Evolutionary conservation across 1,284 basidiomycete species (phyloP), one percentile per base, ranked within the genome.

Genomic region (Phylloboletellus chloephorus): DNA sequence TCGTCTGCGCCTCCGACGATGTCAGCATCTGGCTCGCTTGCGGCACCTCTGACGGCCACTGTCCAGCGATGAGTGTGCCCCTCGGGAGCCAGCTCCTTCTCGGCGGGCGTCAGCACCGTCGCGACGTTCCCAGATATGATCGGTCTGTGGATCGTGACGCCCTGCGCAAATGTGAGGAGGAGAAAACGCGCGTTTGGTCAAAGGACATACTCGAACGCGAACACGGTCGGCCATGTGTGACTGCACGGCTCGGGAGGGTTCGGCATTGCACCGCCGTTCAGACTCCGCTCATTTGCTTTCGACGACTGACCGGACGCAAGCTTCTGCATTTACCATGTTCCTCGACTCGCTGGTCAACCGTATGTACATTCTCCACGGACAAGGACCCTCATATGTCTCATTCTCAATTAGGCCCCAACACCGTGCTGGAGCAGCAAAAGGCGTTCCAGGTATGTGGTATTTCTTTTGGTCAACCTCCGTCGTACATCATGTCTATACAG

Each of bases 41-140:
- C 75, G 5, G 86, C 82, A 43, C 83, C 82, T 25, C 96, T 82
- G 10, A 99, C 79, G 21, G 93, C 94, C 39, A 99, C 84, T 0
- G 94, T 98, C 96, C 96, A 99, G 52, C 80, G 78, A 64, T 98
- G 95, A 3, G 96, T 98, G 59, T 98, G 96, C 56, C 88, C 82
- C 13, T 76, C 74, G 36, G 69, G 65, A 15, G 67, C 56, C 7
- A 64, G 52, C 39, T 82, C 78, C 39, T 79, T 78, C 58, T 97
- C 94, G 51, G 83, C 78, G 7, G 78, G 72, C 0, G 80, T 84
- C 48, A 98, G 64, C 21, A 94, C 79, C 1, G 79, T 77, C 9
- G 95, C 89, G n/a, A 87, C 89, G 58, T 96, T 98, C 41, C 96
- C 96, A 66, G 97, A 97, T 48, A 98, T 88, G 51, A 99, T 81